phyloP scores from a whole-genome alignment of 257 asterid genomes.

The Capsicum pubescens region DNA sequence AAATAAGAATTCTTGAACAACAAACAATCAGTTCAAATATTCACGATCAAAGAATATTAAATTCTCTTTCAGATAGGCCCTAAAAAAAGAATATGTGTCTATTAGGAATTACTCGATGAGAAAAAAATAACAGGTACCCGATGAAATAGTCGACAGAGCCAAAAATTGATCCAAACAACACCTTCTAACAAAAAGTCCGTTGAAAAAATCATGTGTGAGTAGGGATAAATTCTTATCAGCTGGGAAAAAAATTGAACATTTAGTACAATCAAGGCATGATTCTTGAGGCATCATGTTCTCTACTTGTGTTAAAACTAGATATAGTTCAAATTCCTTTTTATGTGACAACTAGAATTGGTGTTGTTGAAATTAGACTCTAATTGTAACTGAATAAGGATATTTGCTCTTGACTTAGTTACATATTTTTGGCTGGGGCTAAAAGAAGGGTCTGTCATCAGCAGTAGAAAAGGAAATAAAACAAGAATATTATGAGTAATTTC shows the following conservation, averaged over 20 bases:
- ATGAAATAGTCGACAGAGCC: neutral
- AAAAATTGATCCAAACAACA: neutral
- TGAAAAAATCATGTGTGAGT: slow-evolving; percentile 30
- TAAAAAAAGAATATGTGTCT: too few relatives aligned
- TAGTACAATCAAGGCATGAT: slow-evolving; percentile 30
- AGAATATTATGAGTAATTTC: neutral
- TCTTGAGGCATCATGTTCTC: slow-evolving; percentile 35
- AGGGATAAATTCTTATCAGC: slow-evolving; percentile 29
- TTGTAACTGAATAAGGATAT: slow-evolving; percentile 14
- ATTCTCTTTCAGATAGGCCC: too few relatives aligned
- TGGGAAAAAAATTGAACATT: neutral
- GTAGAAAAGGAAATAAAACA: neutral
- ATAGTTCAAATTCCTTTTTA: slow-evolving; percentile 3
- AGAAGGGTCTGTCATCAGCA: neutral
- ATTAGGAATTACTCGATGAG: too few relatives aligned
- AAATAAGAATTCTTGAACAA: too few relatives aligned
- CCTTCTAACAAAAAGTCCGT: neutral
- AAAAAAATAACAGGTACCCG: neutral
- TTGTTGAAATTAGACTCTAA: neutral
- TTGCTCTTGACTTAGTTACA: neutral
- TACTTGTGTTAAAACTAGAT: neutral
- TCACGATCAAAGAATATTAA: too few relatives aligned
- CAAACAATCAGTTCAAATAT: too few relatives aligned
- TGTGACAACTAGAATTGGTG: neutral
- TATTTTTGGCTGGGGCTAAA: neutral